phyloP scores from a whole-genome alignment of 495 filamentous ascomycete genomes.

The Gamarada debralockiae region DNA sequence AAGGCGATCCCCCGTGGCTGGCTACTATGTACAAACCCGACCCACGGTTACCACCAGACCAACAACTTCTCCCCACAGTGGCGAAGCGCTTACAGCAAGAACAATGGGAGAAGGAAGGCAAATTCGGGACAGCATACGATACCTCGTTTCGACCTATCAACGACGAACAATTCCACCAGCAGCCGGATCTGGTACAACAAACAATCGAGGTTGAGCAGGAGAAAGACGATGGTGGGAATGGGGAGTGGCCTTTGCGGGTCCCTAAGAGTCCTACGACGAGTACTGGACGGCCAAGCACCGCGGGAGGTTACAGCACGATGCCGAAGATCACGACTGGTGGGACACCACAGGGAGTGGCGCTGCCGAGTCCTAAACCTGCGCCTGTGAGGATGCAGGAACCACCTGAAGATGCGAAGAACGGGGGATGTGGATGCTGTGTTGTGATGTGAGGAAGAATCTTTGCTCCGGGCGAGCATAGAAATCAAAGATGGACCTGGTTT shows the following conservation, averaged over 20 bases:
- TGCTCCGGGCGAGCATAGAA: neutral
- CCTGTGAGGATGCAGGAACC: constrained; percentile 21
- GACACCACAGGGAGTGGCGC: constrained; percentile 31
- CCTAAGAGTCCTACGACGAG: constrained; percentile 39
- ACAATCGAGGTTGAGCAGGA: constrained; percentile 29
- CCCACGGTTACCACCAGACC: constrained; percentile 87
- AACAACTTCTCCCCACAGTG: constrained; percentile 92
- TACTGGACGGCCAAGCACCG: constrained; percentile 32
- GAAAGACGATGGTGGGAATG: constrained; percentile 17
- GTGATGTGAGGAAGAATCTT: constrained; percentile 39
- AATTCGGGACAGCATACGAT: constrained; percentile 76
- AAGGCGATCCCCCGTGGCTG: constrained; percentile 96
- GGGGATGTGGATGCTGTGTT: constrained; percentile 49
- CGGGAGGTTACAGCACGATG: constrained; percentile 53
- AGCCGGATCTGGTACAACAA: constrained; percentile 28
- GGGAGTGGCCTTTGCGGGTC: constrained; percentile 26
- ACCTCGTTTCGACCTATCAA: constrained; percentile 77
- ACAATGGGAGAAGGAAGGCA: constrained; percentile 89
- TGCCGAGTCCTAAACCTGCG: constrained; percentile 27
- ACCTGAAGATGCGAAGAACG: constrained; percentile 26
- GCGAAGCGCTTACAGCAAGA: constrained; percentile 90
- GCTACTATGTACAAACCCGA: constrained; percentile 94
- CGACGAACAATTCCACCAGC: constrained; percentile 31
- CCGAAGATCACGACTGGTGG: constrained; percentile 47
- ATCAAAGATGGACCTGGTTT: too few species aligned